Evolutionary conservation across 1,139 yeast species (phyloP).

Genomic region (Lodderomyces oxycetoniae): DNA sequence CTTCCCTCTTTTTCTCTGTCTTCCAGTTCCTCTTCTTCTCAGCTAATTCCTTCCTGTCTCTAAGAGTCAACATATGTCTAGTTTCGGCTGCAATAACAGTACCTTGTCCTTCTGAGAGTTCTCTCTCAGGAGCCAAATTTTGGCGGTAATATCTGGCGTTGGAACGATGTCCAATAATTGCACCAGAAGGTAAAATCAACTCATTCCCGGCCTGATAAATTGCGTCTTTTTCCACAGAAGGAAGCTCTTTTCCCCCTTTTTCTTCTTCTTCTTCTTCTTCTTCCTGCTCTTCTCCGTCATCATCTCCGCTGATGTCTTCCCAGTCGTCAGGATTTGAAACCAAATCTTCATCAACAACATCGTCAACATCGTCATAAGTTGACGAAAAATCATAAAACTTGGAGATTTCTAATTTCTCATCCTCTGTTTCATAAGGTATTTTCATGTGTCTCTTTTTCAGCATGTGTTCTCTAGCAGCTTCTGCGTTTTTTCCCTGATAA

Average conservation of each 20-base stretch:
- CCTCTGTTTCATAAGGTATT: slow-evolving; percentile 81
- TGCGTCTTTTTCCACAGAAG: slow-evolving; percentile 25
- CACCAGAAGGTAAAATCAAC: slow-evolving; percentile 80
- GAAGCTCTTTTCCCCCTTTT: slow-evolving; percentile 43
- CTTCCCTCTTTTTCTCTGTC: slow-evolving; percentile 60
- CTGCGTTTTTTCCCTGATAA: slow-evolving; percentile 77
- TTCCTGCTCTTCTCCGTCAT: slow-evolving; percentile 23
- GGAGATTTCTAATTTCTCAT: slow-evolving; percentile 74
- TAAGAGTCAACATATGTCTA: slow-evolving; percentile 56
- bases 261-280: slow-evolving; percentile 32
- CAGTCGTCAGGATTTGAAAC: slow-evolving; percentile 7
- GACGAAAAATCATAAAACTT: slow-evolving; percentile 84
- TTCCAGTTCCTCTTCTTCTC: slow-evolving; percentile 76
- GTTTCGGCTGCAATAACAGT: slow-evolving; percentile 92
- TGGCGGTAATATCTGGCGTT: slow-evolving; percentile 80
- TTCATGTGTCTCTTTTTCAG: slow-evolving; percentile 77
- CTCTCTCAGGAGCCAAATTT: slow-evolving; percentile 70
- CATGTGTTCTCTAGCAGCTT: slow-evolving; percentile 91
- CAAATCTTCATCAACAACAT: slow-evolving; percentile 14
- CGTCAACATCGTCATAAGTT: slow-evolving; percentile 41
- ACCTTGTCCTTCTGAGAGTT: slow-evolving; percentile 83
- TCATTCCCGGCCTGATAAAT: slow-evolving; percentile 63
- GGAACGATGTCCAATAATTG: slow-evolving; percentile 85
- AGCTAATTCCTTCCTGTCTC: slow-evolving; percentile 51
- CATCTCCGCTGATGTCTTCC: slow-evolving; percentile 15